Percentiles rank a stretch among this genome's conserved stretches.
Conservation (phyloP, 495 filamentous ascomycete genomes). For the Lophiostoma macrostomum region DNA sequence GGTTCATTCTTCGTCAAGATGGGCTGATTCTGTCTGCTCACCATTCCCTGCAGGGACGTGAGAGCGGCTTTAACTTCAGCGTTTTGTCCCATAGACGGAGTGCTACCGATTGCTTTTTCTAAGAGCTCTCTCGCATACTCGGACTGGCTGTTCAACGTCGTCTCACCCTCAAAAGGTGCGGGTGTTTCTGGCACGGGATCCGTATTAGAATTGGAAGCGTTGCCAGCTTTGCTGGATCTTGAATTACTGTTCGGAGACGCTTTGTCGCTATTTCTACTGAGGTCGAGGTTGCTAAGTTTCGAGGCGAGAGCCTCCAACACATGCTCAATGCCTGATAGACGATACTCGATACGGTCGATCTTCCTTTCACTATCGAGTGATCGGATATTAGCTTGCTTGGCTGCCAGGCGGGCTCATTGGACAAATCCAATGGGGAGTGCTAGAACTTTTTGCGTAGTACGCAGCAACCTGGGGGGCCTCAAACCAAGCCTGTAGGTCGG, state of each 20-base stretch:
- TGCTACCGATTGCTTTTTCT: constrained; percentile 51
- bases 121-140: constrained; percentile 62
- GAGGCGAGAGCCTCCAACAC: constrained; percentile 40
- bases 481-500: too few species aligned
- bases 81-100: constrained; percentile 52
- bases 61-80: constrained; percentile 55
- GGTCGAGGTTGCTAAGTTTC: constrained; percentile 15
- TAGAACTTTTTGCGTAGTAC: too few species aligned
- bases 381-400: background rate
- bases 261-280: background rate
- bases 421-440: too few species aligned
- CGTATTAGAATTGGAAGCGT: constrained; percentile 28
- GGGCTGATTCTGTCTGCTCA: constrained; percentile 11
- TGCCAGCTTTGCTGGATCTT: constrained; percentile 1
- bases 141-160: constrained; percentile 60
- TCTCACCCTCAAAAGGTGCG: constrained; percentile 56
- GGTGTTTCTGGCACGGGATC: background rate
- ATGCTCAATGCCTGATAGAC: constrained; percentile 57
- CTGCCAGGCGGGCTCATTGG: too few species aligned
- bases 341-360: constrained; percentile 63
- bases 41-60: constrained; percentile 48
- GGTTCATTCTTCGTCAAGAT: background rate
- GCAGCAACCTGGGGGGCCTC: too few species aligned
- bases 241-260: constrained; percentile 36
- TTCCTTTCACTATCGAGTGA: constrained; percentile 56